Base-by-base conservation (phyloP, 2,329 filamentous ascomycete genomes). In the Aspergillus awamori region DNA sequence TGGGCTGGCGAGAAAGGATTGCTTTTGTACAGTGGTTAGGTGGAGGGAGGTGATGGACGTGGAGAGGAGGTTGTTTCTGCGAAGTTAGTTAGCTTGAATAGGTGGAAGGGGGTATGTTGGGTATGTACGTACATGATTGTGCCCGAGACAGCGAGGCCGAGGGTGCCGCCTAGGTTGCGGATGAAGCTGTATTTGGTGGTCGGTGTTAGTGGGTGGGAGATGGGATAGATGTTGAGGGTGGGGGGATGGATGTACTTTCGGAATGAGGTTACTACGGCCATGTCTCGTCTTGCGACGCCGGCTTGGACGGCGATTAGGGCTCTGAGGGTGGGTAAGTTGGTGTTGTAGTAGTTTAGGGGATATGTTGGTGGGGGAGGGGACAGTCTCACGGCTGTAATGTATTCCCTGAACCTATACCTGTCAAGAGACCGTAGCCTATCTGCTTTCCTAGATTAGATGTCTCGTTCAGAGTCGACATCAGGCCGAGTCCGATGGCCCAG, bases 381-480 rank as follows among this genome's bases (percentile, higher is more conserved):
- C 4, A n/a, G 22, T 63, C 67, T 49, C 59, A 74, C 68, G 82
- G 82, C 61, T 84, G 82, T 26, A 85, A 69, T 2, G 82, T 84
- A 53, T 84, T 83, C 2, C 82, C 82, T 15, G 84, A 80, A 1
- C 83, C 83, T 0, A 82, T 73, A 39, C 82, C 81, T 20, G 83
- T 84, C 20, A 86, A 70, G 8, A 86, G 68, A 0, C 78, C 80
- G 63, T 84, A 86, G 2, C 84, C 83, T 47, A 86, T 80, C 61
- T 85, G 83, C 61, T 84, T 85, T 2, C 76, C 83, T 0, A 86
- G 62, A 0, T 80, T 78, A 0, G 83, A 81, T 0, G 70, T 71
- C 58, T 81, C 73, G 60, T 84, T 77, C 0, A 85, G 72, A 0
- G 83, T 85, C 0, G 82, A 84, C 74, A 84, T 82, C 0, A 85